Base-by-base conservation (phyloP, 2,329 filamentous ascomycete species). In the Colletotrichum chlorophyti region DNA sequence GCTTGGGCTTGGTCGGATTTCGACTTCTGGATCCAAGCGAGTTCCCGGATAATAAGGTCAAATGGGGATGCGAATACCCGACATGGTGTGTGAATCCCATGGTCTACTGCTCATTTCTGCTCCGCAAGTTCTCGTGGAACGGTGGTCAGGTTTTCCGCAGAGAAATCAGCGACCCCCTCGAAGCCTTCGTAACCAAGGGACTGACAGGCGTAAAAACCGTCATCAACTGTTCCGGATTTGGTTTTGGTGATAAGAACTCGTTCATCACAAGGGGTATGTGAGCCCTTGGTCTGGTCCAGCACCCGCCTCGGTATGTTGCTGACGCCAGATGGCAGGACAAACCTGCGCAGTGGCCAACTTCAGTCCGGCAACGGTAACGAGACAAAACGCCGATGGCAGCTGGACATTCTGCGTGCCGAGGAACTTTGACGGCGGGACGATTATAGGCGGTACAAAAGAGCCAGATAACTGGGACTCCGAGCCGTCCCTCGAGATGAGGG, bases 381-480 rank as follows among this genome's bases (percentile, higher is more conserved):
- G 82, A 23, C 85, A 90, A 63, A 83, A 85, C 65, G 76, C 77
- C 1, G 85, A 89, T 66, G 87, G 87, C 0, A 79, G 76, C 8
- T 88, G 85, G 84, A 79, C 80, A 1, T 89, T 89, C 62, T 79
- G 80, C 41, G 83, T 90, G 6, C 85, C 87, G 1, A 79, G 87
- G 3, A 81, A 80, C 8, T 81, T 86, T 23, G 76, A 83, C 29
- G 86, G 86, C 3, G 87, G 87, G 3, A 89, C 86, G 0, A 76
- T 90, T 34, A 81, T 90, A 17, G 87, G 87, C 5, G 87, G 87
- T 0, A 90, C 86, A 9, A 89, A 88, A 68, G 82, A 89, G 65
- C 76, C 79, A 1, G 72, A 81, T 53, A 75, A 87, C 67, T 86
- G 82, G 82, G 75, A 82, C 42, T 68, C 77, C 0, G 71, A 76